Conservation (phyloP, 2,329 filamentous ascomycete genomes). For the Fusarium marasasianum region DNA sequence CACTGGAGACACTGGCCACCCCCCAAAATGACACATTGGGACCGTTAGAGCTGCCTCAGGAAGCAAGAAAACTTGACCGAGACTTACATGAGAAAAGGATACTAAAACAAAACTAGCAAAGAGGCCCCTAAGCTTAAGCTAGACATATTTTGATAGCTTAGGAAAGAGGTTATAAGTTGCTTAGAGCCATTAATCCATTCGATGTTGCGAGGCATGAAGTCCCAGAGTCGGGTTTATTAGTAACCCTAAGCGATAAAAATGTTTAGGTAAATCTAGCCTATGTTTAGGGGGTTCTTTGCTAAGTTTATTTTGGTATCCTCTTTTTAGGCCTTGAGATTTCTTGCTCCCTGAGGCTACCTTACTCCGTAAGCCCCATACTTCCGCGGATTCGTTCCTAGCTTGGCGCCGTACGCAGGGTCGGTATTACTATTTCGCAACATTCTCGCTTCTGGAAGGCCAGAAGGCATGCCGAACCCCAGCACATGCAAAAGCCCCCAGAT, state of each 20-base stretch:
- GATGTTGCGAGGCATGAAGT: neutral
- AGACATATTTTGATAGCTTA: neutral
- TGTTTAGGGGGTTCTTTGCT: too few relatives aligned
- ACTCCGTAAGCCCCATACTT: slow-evolving; percentile 23
- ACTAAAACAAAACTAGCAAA: neutral
- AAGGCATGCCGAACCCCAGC: slow-evolving; percentile 3
- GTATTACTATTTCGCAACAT: slow-evolving; percentile 4
- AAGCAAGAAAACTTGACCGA: neutral
- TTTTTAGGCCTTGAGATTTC: too few relatives aligned
- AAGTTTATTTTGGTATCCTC: too few relatives aligned
- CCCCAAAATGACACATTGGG: neutral
- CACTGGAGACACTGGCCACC: slow-evolving; percentile 1
- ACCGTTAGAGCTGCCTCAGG: neutral
- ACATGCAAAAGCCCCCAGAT: neutral
- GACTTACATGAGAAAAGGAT: neutral
- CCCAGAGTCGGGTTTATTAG: slow-evolving; percentile 11
- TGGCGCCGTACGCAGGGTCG: slow-evolving; percentile 15
- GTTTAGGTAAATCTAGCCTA: too few relatives aligned
- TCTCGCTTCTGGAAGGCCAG: slow-evolving; percentile 30
- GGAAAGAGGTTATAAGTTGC: neutral
- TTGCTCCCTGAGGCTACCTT: too few relatives aligned
- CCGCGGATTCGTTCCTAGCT: slow-evolving; percentile 24
- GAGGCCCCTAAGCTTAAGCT: neutral
- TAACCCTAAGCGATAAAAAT: neutral
- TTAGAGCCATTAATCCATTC: neutral